Evolutionary conservation across 73 alveolate genomes (phyloP).

Genomic region (Paramecium sonneborni): DNA sequence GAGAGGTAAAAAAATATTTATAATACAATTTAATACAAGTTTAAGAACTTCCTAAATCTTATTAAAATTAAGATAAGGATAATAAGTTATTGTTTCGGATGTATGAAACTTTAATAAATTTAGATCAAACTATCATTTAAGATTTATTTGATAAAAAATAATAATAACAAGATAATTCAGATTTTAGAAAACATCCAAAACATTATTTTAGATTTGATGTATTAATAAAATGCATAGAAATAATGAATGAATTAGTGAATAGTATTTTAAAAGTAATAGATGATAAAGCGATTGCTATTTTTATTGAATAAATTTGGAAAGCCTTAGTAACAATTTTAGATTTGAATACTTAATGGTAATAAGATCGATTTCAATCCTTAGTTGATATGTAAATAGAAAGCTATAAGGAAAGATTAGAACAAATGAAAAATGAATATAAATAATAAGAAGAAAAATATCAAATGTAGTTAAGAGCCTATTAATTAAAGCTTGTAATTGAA

Average conservation of each 20-base stretch:
- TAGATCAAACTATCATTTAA: background rate
- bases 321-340: background rate
- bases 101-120: background rate
- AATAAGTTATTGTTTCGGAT: background rate
- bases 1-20: background rate
- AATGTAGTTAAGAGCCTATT: background rate
- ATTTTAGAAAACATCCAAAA: background rate
- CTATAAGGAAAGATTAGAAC: background rate
- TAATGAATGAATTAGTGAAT: background rate
- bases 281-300: conserved; percentile 6
- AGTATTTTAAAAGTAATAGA: background rate
- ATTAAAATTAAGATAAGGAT: background rate
- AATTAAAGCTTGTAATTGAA: background rate
- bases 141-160: background rate
- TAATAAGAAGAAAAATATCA: background rate
- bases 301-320: conserved; percentile 27
- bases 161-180: background rate
- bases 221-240: background rate
- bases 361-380: background rate
- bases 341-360: background rate
- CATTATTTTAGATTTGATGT: background rate
- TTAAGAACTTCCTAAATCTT: background rate
- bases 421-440: background rate
- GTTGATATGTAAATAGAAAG: background rate
- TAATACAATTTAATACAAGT: background rate